Base-by-base conservation (phyloP, 805 yeast genomes). In the Candida nemodendra region DNA sequence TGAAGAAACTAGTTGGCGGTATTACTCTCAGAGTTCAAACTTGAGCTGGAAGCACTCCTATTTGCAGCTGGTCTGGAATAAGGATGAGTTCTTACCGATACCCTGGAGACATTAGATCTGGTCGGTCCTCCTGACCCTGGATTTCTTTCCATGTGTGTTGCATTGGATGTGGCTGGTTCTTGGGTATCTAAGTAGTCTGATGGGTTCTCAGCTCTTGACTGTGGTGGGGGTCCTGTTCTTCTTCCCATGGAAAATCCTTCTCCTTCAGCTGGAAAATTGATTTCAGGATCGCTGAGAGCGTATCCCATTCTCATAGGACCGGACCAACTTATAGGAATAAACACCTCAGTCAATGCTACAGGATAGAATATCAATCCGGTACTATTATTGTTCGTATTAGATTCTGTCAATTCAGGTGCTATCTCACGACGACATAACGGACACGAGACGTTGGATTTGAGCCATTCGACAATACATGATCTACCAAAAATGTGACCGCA, bases 401-500 rank as follows among this genome's bases (percentile, higher is more conserved):
- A 31, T 31, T 51, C 56, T 8, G 48, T 41, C 32, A 47, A 35
- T 18, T 53, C 59, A 12, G 55, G 51, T 6, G 54, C 39, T 4
- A 81, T 66, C 11, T 73, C 68, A 12, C 68, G 66, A 38, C 97
- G 76, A 56, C 98, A 90, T 32, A 90, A 63, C 0, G 98, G 98
- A 59, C 97, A 89, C 2, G 88, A 74, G 7, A 76, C 70, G 49
- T 82, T 78, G 27, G 72, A 64, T 42, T 69, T 70, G 34, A 89
- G 72, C 98, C 98, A 90, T 47, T 81, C 84, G 32, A 68, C 72
- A 15, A 88, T 68, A 64, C 98, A 90, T 15, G 77, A 72, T 45
- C 78, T 70, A 7, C 98, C 97, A 64, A 90, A 90, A 0, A 78
- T 57, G 54, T 90, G 98, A 4, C 75, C 75, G 56, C 98, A 90